phyloP scores from a whole-genome alignment of 441 rosid species.

The Adansonia grandidieri region DNA sequence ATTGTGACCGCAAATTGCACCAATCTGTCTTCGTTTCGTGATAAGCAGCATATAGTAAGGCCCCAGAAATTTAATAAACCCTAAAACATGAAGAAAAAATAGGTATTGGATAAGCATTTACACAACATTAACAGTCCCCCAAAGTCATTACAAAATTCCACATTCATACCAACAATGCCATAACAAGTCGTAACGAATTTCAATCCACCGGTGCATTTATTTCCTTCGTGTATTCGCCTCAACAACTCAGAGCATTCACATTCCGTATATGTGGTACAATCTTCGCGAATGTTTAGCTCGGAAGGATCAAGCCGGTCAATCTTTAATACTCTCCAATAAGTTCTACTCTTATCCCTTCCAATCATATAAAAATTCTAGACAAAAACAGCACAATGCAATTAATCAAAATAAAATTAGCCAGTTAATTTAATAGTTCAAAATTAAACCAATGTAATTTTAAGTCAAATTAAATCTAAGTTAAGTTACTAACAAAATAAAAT shows the following conservation, averaged over 20 bases:
- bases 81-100: slow-evolving; percentile 42
- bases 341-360: slow-evolving; percentile 85
- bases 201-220: slow-evolving; percentile 83
- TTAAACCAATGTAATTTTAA: background rate
- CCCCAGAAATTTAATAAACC: slow-evolving; percentile 90
- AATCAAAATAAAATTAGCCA: slow-evolving; percentile 3
- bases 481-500: slow-evolving; percentile 9
- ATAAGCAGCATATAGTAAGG: slow-evolving; percentile 96
- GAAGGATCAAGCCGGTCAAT: slow-evolving; percentile 75
- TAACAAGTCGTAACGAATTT: slow-evolving; percentile 81
- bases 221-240: slow-evolving; percentile 87
- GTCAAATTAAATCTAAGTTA: background rate
- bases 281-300: slow-evolving; percentile 79
- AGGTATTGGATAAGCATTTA: background rate
- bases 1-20: slow-evolving; percentile 83
- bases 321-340: slow-evolving; percentile 86
- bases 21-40: slow-evolving; percentile 83
- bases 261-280: slow-evolving; percentile 71
- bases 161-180: slow-evolving; percentile 84
- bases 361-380: slow-evolving; percentile 87
- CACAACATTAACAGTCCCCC: slow-evolving; percentile 16
- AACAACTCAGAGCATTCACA: slow-evolving; percentile 75
- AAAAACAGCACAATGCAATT: slow-evolving; percentile 25
- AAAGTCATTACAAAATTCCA: background rate
- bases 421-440: slow-evolving; percentile 10